Conservation (phyloP, 2,329 filamentous ascomycete species). For the Rhynchosporium graminicola region DNA sequence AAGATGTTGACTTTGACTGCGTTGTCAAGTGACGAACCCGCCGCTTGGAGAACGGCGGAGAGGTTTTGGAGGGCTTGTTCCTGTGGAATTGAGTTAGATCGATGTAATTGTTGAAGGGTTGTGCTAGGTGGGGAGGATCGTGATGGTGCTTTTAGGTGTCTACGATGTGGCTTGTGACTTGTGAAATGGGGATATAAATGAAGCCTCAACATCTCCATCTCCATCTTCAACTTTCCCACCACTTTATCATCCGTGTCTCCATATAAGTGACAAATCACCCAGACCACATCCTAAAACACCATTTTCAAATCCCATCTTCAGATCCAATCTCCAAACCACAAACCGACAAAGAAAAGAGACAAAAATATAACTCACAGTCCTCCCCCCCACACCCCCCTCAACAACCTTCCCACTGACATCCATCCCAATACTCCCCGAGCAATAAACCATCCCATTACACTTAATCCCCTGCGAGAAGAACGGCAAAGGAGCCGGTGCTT, state of each 20-base stretch:
- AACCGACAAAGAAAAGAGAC: background rate
- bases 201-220: too few relatives aligned
- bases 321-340: too few relatives aligned
- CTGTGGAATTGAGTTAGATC: conserved; percentile 25
- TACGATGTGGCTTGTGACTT: too few relatives aligned
- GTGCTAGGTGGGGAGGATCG: too few relatives aligned
- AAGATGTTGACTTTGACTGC: conserved; percentile 70
- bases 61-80: conserved; percentile 62
- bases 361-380: conserved; percentile 45
- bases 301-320: too few relatives aligned
- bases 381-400: conserved; percentile 57
- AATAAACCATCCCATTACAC: conserved; percentile 69
- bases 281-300: too few relatives aligned
- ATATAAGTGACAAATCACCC: too few relatives aligned
- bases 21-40: conserved; percentile 59
- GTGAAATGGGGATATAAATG: too few relatives aligned
- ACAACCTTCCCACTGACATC: conserved; percentile 56
- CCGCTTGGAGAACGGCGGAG: conserved; percentile 57
- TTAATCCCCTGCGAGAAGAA: conserved; percentile 63
- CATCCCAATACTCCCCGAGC: conserved; percentile 63
- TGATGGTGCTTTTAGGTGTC: too few relatives aligned
- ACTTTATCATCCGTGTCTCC: too few relatives aligned
- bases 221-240: too few relatives aligned
- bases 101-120: background rate
- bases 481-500: conserved; percentile 52